A percentile compares a stretch with the other conserved stretches of the same genome.
Conservation (phyloP, 2,329 filamentous ascomycete genomes). For the Stachybotrys chartarum region DNA sequence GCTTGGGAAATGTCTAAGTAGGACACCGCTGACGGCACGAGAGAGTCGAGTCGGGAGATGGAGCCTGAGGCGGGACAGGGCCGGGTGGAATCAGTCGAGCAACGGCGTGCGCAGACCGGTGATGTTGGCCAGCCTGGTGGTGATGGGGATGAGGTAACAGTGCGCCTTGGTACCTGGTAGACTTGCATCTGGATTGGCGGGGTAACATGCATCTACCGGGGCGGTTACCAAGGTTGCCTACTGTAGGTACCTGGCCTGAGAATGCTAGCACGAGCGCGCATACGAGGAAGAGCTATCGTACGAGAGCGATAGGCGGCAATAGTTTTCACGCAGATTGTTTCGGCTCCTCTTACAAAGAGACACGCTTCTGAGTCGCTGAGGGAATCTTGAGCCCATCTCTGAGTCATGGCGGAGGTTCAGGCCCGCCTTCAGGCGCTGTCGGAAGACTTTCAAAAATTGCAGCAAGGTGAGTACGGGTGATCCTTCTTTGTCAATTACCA, state of each 20-base stretch:
- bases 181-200: conserved; percentile 24
- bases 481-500: background rate
- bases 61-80: background rate
- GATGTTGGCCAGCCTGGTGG: background rate
- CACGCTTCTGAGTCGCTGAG: too few species aligned
- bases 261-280: too few species aligned
- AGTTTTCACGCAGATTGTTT: background rate
- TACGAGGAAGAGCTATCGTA: too few species aligned
- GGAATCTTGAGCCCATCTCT: too few species aligned
- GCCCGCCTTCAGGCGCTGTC: conserved; percentile 58
- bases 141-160: conserved; percentile 7
- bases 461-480: conserved; percentile 56
- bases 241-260: too few species aligned
- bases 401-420: conserved; percentile 62
- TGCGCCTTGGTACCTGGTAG: background rate
- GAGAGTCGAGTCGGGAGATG: background rate
- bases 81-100: background rate
- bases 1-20: too few species aligned
- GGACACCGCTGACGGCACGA: background rate
- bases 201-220: conserved; percentile 31
- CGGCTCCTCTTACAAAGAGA: too few species aligned
- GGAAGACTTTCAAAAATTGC: conserved; percentile 80
- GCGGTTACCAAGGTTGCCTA: conserved; percentile 6
- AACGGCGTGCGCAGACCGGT: background rate
- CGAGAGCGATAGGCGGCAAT: background rate